Conservation (phyloP, 805 yeast genomes). For the Wickerhamiella slavikovae region DNA sequence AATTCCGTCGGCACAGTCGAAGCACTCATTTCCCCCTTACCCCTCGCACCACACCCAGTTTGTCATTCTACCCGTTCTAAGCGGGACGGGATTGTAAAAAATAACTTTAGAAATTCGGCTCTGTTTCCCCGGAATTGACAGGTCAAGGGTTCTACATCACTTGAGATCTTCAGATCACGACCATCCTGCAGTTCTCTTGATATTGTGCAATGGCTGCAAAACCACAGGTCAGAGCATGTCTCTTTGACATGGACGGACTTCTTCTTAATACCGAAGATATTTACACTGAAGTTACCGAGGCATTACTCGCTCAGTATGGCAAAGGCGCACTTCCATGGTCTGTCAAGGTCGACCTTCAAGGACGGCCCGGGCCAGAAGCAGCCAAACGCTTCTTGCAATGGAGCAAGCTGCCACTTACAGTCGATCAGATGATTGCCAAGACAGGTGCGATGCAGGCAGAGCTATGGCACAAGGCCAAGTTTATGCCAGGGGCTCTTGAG, state of each 20-base stretch:
- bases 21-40: too few species aligned
- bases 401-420: constrained; percentile 44
- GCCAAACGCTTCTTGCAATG: constrained; percentile 42
- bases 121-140: too few species aligned
- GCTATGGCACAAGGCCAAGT: constrained; percentile 42
- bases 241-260: constrained; percentile 85
- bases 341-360: constrained; percentile 69
- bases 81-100: too few species aligned
- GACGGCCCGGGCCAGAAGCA: constrained; percentile 72
- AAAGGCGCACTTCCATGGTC: constrained; percentile 79
- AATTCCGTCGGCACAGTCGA: too few species aligned
- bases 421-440: constrained; percentile 36
- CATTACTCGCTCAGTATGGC: constrained; percentile 41
- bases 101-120: too few species aligned
- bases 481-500: constrained; percentile 73
- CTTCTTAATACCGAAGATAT: constrained; percentile 80
- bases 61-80: too few species aligned
- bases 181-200: too few species aligned
- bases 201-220: too few species aligned
- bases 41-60: too few species aligned
- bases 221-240: constrained; percentile 34
- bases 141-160: too few species aligned
- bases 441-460: constrained; percentile 32
- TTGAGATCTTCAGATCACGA: neutral
- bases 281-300: constrained; percentile 61